These are phyloP conservation scores for Irpex rosettiformis DNA, from an alignment of 1,284 basidiomycete species.

Conservation along the genomic window DNA sequence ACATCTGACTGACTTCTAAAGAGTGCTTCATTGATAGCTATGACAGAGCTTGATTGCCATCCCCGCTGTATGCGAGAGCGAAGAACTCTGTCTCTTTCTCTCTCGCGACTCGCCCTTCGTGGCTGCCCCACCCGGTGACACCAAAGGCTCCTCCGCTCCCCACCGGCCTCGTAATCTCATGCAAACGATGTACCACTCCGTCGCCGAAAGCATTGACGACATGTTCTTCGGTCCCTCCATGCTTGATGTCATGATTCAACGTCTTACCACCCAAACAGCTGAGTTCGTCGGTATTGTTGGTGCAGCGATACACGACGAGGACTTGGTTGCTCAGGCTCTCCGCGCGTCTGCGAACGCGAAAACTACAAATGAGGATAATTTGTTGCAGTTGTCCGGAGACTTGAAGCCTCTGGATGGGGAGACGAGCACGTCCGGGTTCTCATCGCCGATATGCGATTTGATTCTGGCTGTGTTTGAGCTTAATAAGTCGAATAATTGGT, in stretches of 20 bases:
- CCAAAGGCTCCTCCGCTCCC: constrained; percentile 36
- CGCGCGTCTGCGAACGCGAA: constrained; percentile 68
- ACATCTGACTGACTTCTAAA: constrained; percentile 1
- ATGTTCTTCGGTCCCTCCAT: constrained; percentile 92
- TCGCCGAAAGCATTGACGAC: constrained; percentile 90
- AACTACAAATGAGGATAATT: constrained; percentile 57
- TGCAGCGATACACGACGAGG: constrained; percentile 78
- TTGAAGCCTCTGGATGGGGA: constrained; percentile 82
- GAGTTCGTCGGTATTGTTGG: constrained; percentile 84
- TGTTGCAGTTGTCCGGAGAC: constrained; percentile 68
- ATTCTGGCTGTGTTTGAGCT: constrained; percentile 92
- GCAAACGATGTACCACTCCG: constrained; percentile 81
- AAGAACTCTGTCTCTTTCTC: constrained; percentile 82
- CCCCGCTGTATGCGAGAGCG: constrained; percentile 76
- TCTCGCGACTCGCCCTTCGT: constrained; percentile 82
- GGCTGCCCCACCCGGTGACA: constrained; percentile 43
- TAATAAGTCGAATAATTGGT: constrained; percentile 94
- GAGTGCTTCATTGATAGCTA: constrained; percentile 5
- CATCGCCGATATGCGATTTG: constrained; percentile 91
- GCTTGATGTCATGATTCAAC: constrained; percentile 90
- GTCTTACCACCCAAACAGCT: constrained; percentile 83
- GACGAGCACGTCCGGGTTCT: constrained; percentile 83
- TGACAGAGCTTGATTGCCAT: constrained; percentile 70
- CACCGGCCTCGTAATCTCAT: constrained; percentile 76
- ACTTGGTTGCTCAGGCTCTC: constrained; percentile 75